These are phyloP conservation scores for Flaveria trinervia DNA, from an alignment of 129 eudicot genomes.

Conservation along the genomic window DNA sequence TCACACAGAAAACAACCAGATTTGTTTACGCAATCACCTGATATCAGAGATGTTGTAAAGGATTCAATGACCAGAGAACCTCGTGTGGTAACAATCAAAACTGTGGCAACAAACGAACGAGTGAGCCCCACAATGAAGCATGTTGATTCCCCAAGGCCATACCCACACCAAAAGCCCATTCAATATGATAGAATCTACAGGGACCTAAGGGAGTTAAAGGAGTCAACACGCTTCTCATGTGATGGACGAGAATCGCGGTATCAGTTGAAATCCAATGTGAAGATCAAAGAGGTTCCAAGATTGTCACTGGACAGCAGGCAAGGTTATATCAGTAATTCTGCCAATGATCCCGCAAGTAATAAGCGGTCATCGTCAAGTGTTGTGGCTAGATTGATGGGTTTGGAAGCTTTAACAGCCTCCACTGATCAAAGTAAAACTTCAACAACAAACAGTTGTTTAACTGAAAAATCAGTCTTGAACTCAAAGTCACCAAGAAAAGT, in stretches of 20 bases:
- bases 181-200: slow-evolving; percentile 44
- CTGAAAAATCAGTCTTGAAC: slow-evolving; percentile 34
- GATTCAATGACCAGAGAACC: slow-evolving; percentile 69
- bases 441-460: slow-evolving; percentile 19
- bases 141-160: slow-evolving; percentile 86
- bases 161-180: slow-evolving; percentile 37
- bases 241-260: slow-evolving; percentile 74
- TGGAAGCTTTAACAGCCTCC: slow-evolving; percentile 56
- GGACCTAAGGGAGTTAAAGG: slow-evolving; percentile 36
- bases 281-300: slow-evolving; percentile 77
- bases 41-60: slow-evolving; percentile 65
- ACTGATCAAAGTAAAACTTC: slow-evolving; percentile 28
- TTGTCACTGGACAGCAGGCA: slow-evolving; percentile 79
- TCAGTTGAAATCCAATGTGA: slow-evolving; percentile 39
- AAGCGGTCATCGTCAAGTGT: slow-evolving; percentile 67
- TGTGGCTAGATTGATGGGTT: slow-evolving; percentile 88
- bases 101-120: slow-evolving; percentile 45
- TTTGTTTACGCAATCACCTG: slow-evolving; percentile 41
- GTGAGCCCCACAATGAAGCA: slow-evolving; percentile 49
- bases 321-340: slow-evolving; percentile 38
- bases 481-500: slow-evolving; percentile 42
- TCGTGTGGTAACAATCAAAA: slow-evolving; percentile 52
- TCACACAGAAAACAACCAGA: slow-evolving; percentile 34
- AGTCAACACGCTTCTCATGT: slow-evolving; percentile 66
- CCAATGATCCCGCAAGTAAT: slow-evolving; percentile 55